Conservation (phyloP, 495 filamentous ascomycete species). For the Haplographium delicatum region DNA sequence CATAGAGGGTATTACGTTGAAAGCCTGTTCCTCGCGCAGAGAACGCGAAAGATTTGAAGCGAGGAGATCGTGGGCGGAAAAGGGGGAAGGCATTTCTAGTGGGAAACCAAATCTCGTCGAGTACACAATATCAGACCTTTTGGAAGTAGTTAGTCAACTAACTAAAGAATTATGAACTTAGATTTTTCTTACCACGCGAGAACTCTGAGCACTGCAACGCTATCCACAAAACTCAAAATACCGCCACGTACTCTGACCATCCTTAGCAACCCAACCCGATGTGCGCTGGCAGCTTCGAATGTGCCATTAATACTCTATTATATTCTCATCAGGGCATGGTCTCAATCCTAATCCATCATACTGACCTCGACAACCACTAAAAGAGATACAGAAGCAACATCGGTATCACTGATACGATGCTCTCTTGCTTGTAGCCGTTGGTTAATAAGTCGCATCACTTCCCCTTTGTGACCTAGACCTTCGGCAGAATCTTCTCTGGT, state of each 20-base stretch:
- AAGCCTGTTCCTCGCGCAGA: neutral
- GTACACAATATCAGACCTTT: slow-evolving; percentile 10
- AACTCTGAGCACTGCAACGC: neutral
- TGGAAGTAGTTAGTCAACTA: neutral
- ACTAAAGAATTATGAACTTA: neutral
- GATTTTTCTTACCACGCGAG: slow-evolving; percentile 1
- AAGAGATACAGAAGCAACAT: neutral
- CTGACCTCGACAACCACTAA: slow-evolving; percentile 3
- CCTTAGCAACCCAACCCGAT: neutral
- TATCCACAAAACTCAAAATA: neutral
- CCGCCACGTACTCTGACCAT: slow-evolving; percentile 1
- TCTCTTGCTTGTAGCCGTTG: neutral
- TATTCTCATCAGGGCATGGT: neutral
- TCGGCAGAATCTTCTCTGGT: neutral
- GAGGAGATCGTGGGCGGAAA: neutral
- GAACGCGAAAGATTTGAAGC: neutral
- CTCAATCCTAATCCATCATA: too few relatives aligned
- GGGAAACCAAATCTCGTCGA: neutral
- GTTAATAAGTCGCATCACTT: slow-evolving; percentile 10
- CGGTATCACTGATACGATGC: neutral
- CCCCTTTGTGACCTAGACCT: slow-evolving; percentile 2
- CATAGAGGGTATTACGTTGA: neutral
- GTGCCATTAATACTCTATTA: neutral
- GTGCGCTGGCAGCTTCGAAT: slow-evolving; percentile 1
- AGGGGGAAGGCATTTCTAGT: neutral